Conservation (phyloP, 805 yeast genomes). For the Phaffomyces opuntiae region DNA sequence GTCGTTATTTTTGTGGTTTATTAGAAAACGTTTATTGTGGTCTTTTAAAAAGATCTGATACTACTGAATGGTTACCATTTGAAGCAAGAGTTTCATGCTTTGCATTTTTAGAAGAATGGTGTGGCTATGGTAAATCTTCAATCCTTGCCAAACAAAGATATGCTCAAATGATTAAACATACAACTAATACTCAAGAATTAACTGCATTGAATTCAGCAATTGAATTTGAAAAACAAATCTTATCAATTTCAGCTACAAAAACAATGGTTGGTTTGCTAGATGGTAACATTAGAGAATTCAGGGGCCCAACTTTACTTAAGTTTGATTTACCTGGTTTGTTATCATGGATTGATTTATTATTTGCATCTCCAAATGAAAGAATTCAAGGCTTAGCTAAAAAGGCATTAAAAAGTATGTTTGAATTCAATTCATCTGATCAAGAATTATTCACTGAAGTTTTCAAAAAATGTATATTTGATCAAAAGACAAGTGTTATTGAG, state of each 20-base stretch:
- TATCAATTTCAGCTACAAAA: slow-evolving; percentile 67
- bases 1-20: slow-evolving; percentile 80
- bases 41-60: slow-evolving; percentile 33
- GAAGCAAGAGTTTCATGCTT: slow-evolving; percentile 80
- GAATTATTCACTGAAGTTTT: slow-evolving; percentile 53
- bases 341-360: slow-evolving; percentile 74
- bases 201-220: slow-evolving; percentile 62
- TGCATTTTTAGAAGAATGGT: slow-evolving; percentile 85
- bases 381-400: slow-evolving; percentile 56
- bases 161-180: slow-evolving; percentile 41
- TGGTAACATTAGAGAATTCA: slow-evolving; percentile 55
- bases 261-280: slow-evolving; percentile 79
- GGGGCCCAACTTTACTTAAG: slow-evolving; percentile 48
- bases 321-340: slow-evolving; percentile 66
- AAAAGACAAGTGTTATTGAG: slow-evolving; percentile 45
- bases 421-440: slow-evolving; percentile 46
- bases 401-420: slow-evolving; percentile 65
- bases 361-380: slow-evolving; percentile 50
- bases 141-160: slow-evolving; percentile 62
- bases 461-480: slow-evolving; percentile 61
- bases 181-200: slow-evolving; percentile 28
- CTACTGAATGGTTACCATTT: slow-evolving; percentile 66
- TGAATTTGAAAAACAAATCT: slow-evolving; percentile 67
- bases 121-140: slow-evolving; percentile 74
- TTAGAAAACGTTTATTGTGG: slow-evolving; percentile 68